Base-by-base conservation (phyloP, 108 stramenopile species). In the Cyclotella distinguenda region DNA sequence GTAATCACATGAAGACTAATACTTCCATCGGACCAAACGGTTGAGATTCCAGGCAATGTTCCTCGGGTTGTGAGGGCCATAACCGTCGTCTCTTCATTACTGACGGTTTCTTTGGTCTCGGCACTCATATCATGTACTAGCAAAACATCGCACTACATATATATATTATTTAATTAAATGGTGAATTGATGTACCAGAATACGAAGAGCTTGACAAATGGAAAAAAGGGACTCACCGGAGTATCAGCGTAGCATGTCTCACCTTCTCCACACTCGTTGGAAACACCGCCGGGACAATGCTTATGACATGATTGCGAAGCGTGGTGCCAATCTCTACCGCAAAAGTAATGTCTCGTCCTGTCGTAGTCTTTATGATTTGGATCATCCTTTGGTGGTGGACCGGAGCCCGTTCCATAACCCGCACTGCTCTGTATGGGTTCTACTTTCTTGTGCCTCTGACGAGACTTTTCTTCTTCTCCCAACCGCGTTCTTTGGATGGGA, bases 281-380 rank as follows among this genome's bases (percentile, higher is more conserved):
- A 31, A 66, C 39, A 21, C 88, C 91, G 19, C 66, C 69, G 18
- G 86, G 86, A 80, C 91, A 93, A 52, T 84, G 88, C 25, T 54
- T 77, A 33, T 68, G 66, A 74, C 91, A 93, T 40, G 74, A 68
- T 38, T 70, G 39, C 1, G 85, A 32, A 0, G 91, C 91, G 76
- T 93, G 82, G 68, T 90, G 87, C 91, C 91, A 93, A 72, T 86
- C 86, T 0, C 42, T 78, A n/a, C 92, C 92, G 50, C 92, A 93
- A 62, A 83, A 93, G 63, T 89, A 90, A 59, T 93, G 85, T 28
- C 83, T 53, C 35, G 69, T 88, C 15, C 79, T 70, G 66, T 89
- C 88, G 46, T 54, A 55, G 9, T 69, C 49, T 22, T 62, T 35
- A 42, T 54, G 70, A 11, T 38, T 21, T 0, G 64, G 53, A 54